phyloP scores from a whole-genome alignment of 1,139 yeast genomes.

The Diutina neorugosa region DNA sequence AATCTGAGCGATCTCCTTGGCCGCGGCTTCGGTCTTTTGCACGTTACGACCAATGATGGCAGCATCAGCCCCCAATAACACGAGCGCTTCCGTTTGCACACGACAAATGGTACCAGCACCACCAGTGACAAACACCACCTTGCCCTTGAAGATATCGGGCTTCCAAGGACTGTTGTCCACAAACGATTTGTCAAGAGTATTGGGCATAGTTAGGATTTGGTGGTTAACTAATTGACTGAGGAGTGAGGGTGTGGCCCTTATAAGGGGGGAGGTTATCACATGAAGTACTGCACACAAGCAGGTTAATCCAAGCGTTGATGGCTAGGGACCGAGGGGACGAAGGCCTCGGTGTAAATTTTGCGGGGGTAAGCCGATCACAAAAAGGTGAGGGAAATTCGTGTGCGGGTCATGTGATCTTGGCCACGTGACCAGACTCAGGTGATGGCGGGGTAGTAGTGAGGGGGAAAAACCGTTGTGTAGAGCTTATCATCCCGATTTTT shows the following conservation, averaged over 20 bases:
- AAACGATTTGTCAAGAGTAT: not conserved
- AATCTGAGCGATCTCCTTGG: slow-evolving; percentile 43
- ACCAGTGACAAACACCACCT: slow-evolving; percentile 85
- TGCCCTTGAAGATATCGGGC: slow-evolving; percentile 59
- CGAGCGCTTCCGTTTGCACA: slow-evolving; percentile 75
- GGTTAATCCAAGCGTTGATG: no score
- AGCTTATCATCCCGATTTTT: not conserved
- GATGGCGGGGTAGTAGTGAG: no score
- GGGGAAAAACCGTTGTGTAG: no score
- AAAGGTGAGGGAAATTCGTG: no score
- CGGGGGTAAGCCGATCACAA: no score
- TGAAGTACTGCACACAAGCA: not conserved
- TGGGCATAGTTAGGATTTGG: not conserved
- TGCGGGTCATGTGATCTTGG: no score
- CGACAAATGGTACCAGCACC: slow-evolving; percentile 92
- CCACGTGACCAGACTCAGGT: no score
- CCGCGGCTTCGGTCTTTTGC: slow-evolving; percentile 53
- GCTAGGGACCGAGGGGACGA: not conserved
- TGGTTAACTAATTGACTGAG: not conserved
- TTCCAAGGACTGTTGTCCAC: slow-evolving; percentile 26
- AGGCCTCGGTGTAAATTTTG: not conserved
- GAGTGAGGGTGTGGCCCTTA: not conserved
- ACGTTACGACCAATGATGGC: slow-evolving; percentile 71
- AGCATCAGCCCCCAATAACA: slow-evolving; percentile 74
- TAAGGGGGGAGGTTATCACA: not conserved